Base-by-base conservation (phyloP, 176 grass and related monocot species). In the Raddia distichophylla region DNA sequence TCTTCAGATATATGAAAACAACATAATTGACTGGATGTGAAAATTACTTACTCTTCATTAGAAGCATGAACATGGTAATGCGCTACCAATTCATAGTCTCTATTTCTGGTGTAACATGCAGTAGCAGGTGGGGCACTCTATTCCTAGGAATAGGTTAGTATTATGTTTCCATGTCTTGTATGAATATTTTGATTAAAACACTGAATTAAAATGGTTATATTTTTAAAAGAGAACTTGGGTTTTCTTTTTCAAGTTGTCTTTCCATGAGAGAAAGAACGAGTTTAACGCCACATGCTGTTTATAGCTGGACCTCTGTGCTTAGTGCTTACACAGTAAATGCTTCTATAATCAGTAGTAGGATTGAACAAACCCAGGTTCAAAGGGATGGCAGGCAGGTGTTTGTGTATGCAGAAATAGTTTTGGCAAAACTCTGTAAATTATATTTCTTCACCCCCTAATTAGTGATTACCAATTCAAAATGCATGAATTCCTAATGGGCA, bases 1-100 rank as follows among this genome's bases (percentile, higher is more conserved):
- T 67, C 6, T 78, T 83, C 46, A 15, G 32, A 42, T 57, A 44
- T 69, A 80, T 80, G 6, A 55, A 53, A 80, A 32, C 45, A 42
- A 3, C 64, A 80, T 69, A 22, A 9, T 37, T 73, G 19, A 58
- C 47, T 59, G 52, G 5, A 42, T 66, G 42, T 3, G 13, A 57
- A 33, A 69, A 11, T 19, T 59, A n/a, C 13, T 32, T 61, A 12
- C 13, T 45, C 42, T 46, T 76, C 46, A 19, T 61, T 3, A 10
- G 46, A 76, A 43, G 64, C 37, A n/a, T 43, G 37, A 8, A 43
- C 8, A 67, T 67, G 64, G 34, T 44, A 67, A n/a, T 15, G 17
- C 1, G 40, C 0, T 18, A 67, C 0, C 3, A 18, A 43, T 67
- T 22, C n/a, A 19, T 59, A 60, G 18, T 45, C 55, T 40, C 71